Evolutionary conservation across 805 yeast species (phyloP).

Genomic region (Pichia californica): DNA sequence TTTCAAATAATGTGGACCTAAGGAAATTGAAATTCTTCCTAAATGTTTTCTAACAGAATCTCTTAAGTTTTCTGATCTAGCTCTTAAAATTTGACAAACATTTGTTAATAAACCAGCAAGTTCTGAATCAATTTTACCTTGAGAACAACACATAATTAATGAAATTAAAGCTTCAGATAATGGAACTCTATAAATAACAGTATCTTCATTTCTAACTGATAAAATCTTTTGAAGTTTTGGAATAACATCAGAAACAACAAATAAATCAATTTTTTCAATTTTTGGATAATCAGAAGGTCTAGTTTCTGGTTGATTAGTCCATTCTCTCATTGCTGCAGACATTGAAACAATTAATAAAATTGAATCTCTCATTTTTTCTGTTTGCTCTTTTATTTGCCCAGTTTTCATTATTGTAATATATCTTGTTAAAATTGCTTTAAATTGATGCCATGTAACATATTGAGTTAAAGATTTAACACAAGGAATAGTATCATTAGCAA

Average conservation of each 20-base stretch:
- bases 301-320: constrained; percentile 8
- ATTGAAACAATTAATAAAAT: constrained; percentile 54
- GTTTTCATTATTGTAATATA: constrained; percentile 37
- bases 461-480: constrained; percentile 55
- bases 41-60: constrained; percentile 77
- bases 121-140: constrained; percentile 46
- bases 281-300: constrained; percentile 31
- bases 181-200: constrained; percentile 67
- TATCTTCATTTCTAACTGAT: constrained; percentile 67
- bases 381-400: constrained; percentile 22
- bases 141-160: constrained; percentile 55
- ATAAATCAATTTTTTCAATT: constrained; percentile 34
- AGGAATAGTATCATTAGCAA: constrained; percentile 58
- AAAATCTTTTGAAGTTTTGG: constrained; percentile 58
- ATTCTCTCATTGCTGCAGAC: constrained; percentile 37
- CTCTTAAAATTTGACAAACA: constrained; percentile 82
- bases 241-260: constrained; percentile 50
- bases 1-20: constrained; percentile 69
- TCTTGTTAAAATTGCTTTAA: constrained; percentile 64
- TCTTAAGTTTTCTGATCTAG: constrained; percentile 80
- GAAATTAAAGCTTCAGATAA: constrained; percentile 74
- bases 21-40: constrained; percentile 50
- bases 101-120: constrained; percentile 80
- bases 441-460: constrained; percentile 72
- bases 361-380: constrained; percentile 45